Evolutionary conservation across 352 stramenopile genomes (phyloP).

Genomic region (Pythium grandisporangium): DNA sequence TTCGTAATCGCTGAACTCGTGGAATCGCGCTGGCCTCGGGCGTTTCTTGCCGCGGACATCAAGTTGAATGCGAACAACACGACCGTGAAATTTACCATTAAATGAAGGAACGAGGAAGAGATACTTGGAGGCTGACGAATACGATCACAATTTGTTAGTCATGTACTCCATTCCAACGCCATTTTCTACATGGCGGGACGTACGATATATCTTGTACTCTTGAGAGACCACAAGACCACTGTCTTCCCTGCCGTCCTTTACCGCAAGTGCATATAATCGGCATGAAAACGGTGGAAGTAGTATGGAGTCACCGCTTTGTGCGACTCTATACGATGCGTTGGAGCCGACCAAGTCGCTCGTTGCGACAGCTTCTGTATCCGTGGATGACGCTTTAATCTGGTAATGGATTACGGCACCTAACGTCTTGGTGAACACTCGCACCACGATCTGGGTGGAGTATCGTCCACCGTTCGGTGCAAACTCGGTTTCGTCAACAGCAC

Average conservation of each 20-base stretch:
- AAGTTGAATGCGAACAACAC: slow-evolving; percentile 50
- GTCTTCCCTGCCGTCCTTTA: slow-evolving; percentile 50
- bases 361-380: not conserved
- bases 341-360: slow-evolving; percentile 17
- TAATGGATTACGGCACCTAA: slow-evolving; percentile 56
- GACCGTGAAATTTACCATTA: slow-evolving; percentile 56
- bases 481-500: slow-evolving; percentile 25
- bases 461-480: slow-evolving; percentile 47
- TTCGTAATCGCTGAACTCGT: slow-evolving; percentile 76
- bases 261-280: slow-evolving; percentile 43
- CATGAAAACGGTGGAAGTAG: slow-evolving; percentile 46
- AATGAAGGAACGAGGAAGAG: slow-evolving; percentile 64
- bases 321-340: slow-evolving; percentile 15
- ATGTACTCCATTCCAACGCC: too few relatives aligned
- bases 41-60: slow-evolving; percentile 72
- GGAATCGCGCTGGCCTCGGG: slow-evolving; percentile 54
- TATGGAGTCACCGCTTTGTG: slow-evolving; percentile 32
- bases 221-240: slow-evolving; percentile 40
- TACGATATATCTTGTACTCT: slow-evolving; percentile 54
- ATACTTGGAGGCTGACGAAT: slow-evolving; percentile 49
- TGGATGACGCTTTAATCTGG: slow-evolving; percentile 18
- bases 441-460: slow-evolving; percentile 44
- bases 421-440: slow-evolving; percentile 44
- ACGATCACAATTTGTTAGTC: too few relatives aligned
- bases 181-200: too few relatives aligned